Evolutionary conservation across 2,329 filamentous ascomycete species (phyloP).

Genomic region (Ophiostoma novo-ulmi): DNA sequence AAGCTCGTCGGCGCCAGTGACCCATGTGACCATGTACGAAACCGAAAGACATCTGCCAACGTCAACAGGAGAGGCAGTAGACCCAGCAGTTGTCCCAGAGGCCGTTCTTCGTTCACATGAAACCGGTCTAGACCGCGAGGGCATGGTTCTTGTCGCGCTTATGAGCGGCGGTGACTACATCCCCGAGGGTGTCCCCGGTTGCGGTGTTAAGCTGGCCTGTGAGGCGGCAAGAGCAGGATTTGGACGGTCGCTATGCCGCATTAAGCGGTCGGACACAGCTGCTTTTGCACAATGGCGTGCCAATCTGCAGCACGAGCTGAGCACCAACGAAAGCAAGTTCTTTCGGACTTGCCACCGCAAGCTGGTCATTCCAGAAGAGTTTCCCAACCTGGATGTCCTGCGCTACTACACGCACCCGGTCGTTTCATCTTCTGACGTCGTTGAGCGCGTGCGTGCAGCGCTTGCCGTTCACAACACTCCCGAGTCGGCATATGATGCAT

Average conservation of each 20-base stretch:
- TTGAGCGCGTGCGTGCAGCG: conserved; percentile 52
- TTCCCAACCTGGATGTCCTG: conserved; percentile 73
- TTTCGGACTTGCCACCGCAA: conserved; percentile 73
- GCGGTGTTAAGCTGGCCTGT: conserved; percentile 81
- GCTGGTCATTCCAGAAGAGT: conserved; percentile 69
- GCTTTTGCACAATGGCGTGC: conserved; percentile 67
- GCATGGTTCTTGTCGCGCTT: conserved; percentile 88
- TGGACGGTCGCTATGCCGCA: conserved; percentile 65
- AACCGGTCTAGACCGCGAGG: conserved; percentile 69
- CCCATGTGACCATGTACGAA: conserved; percentile 81
- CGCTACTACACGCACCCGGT: conserved; percentile 84
- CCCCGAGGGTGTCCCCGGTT: conserved; percentile 79
- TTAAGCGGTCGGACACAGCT: conserved; percentile 54
- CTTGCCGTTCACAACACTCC: conserved; percentile 47
- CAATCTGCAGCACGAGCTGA: conserved; percentile 66
- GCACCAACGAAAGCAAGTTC: conserved; percentile 74
- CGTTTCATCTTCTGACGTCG: conserved; percentile 59
- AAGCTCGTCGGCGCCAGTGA: conserved; percentile 68
- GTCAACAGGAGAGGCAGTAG: not conserved
- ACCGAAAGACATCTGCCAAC: conserved; percentile 23
- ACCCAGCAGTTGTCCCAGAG: conserved; percentile 12
- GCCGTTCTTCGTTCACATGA: conserved; percentile 29
- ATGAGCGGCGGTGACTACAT: conserved; percentile 96
- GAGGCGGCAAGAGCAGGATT: conserved; percentile 88
- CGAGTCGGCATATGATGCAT: not conserved